Conservation (phyloP, 2,329 filamentous ascomycete species). For the Fusarium sp. region DNA sequence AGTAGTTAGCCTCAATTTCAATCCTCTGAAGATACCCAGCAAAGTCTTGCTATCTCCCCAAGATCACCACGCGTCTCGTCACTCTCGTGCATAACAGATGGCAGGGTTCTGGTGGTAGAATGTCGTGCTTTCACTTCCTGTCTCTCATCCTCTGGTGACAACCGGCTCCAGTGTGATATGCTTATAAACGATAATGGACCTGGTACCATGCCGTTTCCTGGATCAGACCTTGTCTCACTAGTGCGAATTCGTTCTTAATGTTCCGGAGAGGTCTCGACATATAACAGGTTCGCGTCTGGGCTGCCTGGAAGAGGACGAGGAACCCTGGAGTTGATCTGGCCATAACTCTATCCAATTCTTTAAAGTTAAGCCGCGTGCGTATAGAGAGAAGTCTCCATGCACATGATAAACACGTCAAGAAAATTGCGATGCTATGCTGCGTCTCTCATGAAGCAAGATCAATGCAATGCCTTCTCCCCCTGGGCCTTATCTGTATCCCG, state of each 20-base stretch:
- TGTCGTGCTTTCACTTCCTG: constrained; percentile 16
- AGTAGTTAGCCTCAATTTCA: neutral
- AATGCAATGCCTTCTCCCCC: neutral
- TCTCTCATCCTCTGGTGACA: neutral
- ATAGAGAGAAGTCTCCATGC: neutral
- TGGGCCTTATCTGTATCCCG: constrained; percentile 1
- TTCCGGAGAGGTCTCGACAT: constrained; percentile 9
- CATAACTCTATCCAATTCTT: neutral
- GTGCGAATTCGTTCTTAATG: constrained; percentile 1
- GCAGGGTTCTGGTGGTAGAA: constrained; percentile 14
- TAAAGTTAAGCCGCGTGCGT: neutral
- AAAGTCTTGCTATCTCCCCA: neutral
- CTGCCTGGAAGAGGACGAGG: neutral
- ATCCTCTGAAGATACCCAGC: neutral
- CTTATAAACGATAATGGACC: constrained; percentile 25
- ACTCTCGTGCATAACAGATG: constrained; percentile 8
- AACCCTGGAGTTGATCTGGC: neutral
- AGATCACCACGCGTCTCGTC: neutral
- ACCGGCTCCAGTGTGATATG: constrained; percentile 21
- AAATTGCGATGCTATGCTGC: neutral
- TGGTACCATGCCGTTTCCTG: neutral
- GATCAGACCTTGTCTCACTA: constrained; percentile 22
- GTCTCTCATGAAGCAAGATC: neutral
- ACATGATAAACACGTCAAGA: too few relatives aligned
- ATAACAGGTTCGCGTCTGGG: constrained; percentile 1